Evolutionary conservation across 139 green algal species (phyloP), one percentile per base, ranked within the genome.

Genomic region (Auxenochlorella pyrenoidosa): DNA sequence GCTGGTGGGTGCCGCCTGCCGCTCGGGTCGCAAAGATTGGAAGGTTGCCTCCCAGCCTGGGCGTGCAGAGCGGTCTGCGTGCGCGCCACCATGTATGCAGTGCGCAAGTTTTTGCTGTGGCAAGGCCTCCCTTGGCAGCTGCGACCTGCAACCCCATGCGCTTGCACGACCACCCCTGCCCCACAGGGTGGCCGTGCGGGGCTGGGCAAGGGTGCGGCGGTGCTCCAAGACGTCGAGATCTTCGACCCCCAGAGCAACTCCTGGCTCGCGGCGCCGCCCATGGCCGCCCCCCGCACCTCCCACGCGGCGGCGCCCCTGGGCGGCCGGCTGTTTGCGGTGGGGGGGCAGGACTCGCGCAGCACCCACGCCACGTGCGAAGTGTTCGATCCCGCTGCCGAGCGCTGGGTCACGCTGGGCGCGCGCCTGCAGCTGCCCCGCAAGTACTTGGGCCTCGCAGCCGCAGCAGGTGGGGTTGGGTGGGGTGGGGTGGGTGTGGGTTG

Each of bases 271-370:
- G 36, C 36, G n/a, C 34, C 91, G 2, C 44, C 81, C 65, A 93
- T 96, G 93, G 40, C 63, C n/a, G 24, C 83, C 2, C 80, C 89
- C 0, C 92, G 94, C 58, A 90, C 76, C 84, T 89, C 92, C 3
- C 87, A 94, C 41, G 94, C 78, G 4, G 90, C 87, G 5, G 90
- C 86, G 0, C 86, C 91, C 19, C 71, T 96, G 54, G 79, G 81
- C 32, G 87, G 73, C 43, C 34, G 47, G 2, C 63, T 95, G 43
- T 96, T 92, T 60, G 94, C 91, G 2, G 83, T 97, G 32, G 94
- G 94, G 22, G 94, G 94, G 15, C 91, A 95, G 88, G 65, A 80
- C 26, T 79, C 82, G 22, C 87, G 85, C 43, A 84, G 77, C 32
- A 91, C 93, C 5, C 91, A 96, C 86, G 58, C 78, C 34, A 89